Evolutionary conservation across 2,329 filamentous ascomycete genomes (phyloP).

Genomic region (Sporothrix inflata): DNA sequence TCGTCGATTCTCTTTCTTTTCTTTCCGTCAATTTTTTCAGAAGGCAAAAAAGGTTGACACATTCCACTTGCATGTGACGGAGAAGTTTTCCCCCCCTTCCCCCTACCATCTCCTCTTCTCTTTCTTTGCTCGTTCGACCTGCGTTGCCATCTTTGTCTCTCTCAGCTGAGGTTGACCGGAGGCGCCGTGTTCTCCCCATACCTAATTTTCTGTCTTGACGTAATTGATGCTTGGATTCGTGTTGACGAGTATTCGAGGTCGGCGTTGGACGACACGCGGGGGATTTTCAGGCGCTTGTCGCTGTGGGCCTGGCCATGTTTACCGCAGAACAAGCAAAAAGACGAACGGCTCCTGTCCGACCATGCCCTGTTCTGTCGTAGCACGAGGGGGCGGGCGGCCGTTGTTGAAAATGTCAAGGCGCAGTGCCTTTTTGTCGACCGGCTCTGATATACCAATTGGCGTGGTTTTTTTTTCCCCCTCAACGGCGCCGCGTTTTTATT

Average conservation of each 20-base stretch:
- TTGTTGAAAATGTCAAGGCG: not conserved
- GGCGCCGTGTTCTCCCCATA: not conserved
- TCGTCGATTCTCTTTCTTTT: not conserved
- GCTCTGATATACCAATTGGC: not conserved
- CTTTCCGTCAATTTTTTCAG: not conserved
- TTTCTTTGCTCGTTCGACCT: not conserved
- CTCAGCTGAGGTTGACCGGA: conserved; percentile 13
- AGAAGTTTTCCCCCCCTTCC: conserved; percentile 24
- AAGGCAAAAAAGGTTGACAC: not conserved
- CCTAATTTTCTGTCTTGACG: not conserved
- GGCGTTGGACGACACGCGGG: not conserved
- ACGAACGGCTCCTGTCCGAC: not conserved
- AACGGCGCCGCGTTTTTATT: not conserved
- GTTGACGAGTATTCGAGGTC: not conserved
- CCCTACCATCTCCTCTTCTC: not conserved
- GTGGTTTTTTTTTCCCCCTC: not conserved
- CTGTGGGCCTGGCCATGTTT: not conserved
- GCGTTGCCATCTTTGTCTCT: not conserved
- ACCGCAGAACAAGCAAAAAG: not conserved
- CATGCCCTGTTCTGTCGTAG: conserved; percentile 2
- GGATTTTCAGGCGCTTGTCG: not conserved
- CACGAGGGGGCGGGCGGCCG: not conserved
- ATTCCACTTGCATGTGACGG: conserved; percentile 20
- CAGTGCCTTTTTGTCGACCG: not conserved
- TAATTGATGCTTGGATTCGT: not conserved